Evolutionary conservation across 2,329 filamentous ascomycete species (phyloP), one percentile per base, ranked within the genome.

Genomic region (Hymenoscyphus fraxineus): DNA sequence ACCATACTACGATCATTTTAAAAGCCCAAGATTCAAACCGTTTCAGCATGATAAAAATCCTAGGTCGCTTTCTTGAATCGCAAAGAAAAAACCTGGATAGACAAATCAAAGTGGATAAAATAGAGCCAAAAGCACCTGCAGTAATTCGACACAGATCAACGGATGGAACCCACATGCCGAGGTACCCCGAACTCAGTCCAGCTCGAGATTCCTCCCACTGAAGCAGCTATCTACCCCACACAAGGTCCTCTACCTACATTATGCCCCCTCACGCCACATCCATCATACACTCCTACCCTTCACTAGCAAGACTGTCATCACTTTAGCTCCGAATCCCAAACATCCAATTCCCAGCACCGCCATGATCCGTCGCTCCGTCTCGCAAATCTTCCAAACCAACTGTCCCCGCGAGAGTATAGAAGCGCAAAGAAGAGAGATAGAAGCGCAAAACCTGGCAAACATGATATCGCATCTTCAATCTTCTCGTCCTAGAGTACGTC

Each of bases 321-420:
- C n/a, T 51, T 19, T 51, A 51, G 19, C 19, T 10, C 44, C 44
- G 10, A 10, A 19, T n/a, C 15, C n/a, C 41, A 19, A 44, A 44
- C 44, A 51, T 27, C 19, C 44, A 51, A 51, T 22, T 51, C 19
- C 7, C n/a, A n/a, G 19, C 44, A 61, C 13, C 44, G 56, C 13
- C n/a, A 61, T 61, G 60, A 55, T 62, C 51, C 60, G 60, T 22
- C 60, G 60, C 27, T 62, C 60, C 12, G 58, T 62, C 51, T 58
- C 54, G n/a, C 60, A 62, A 47, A 58, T 62, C 22, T 62, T 62
- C 60, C 60, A 41, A n/a, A 47, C 54, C 10, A 58, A 57, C 54
- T 47, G 38, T 27, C 51, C 60, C 1, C 19, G 38, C 16, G 54
- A 62, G 19, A 38, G 51, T 12, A 15, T 22, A n/a, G 22, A 58